Evolutionary conservation across 2,329 filamentous ascomycete genomes (phyloP).

Genomic region (Coniochaeta prunicola): DNA sequence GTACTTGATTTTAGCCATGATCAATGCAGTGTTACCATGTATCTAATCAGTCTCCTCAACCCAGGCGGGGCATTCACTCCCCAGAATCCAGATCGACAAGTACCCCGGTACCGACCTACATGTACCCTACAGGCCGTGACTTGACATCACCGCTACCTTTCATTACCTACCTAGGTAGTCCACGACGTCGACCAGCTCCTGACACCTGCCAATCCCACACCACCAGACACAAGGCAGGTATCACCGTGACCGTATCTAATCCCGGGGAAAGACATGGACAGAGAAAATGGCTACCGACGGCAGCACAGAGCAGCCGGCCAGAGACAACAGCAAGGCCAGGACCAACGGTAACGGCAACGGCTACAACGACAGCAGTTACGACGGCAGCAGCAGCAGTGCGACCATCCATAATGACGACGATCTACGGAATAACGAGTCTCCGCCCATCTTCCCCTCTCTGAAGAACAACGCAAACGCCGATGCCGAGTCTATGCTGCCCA

Average conservation of each 20-base stretch:
- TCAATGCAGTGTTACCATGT: too few species aligned
- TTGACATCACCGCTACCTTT: not conserved
- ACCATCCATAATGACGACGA: not conserved
- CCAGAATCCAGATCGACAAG: not conserved
- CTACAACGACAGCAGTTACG: not conserved
- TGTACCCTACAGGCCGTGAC: not conserved
- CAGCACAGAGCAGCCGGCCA: not conserved
- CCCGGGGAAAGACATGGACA: not conserved
- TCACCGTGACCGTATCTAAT: not conserved
- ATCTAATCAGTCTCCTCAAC: too few species aligned
- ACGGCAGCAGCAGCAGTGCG: not conserved
- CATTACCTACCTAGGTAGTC: too few species aligned
- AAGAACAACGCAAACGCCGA: slow-evolving; percentile 33
- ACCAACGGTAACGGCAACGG: not conserved
- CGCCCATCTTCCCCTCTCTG: slow-evolving; percentile 29
- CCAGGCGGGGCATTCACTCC: not conserved
- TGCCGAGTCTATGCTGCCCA: slow-evolving; percentile 21
- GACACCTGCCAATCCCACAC: too few species aligned
- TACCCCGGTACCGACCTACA: not conserved
- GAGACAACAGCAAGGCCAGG: not conserved
- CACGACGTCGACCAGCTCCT: too few species aligned
- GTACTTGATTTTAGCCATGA: not conserved
- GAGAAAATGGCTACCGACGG: not conserved
- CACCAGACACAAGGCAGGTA: too few species aligned
- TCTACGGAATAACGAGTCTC: not conserved